Base-by-base conservation (phyloP, 2,329 filamentous ascomycete species). In the Alternaria alternata region DNA sequence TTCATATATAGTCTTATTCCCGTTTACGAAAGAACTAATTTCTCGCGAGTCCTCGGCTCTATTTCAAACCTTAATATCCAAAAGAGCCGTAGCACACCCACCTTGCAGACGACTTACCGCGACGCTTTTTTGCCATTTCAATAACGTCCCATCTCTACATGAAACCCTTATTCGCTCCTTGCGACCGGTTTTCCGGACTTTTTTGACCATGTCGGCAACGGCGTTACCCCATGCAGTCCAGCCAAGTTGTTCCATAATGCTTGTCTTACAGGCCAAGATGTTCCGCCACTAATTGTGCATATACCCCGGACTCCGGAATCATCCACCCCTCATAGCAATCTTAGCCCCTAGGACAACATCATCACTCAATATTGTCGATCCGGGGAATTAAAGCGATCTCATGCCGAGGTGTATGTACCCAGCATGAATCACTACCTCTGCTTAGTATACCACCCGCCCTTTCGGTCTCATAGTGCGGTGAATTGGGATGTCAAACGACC, bases 261-360 rank as follows among this genome's bases (percentile, higher is more conserved):
- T 68, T 71, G 58, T 59, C 36, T 51, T 53, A 34, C 28, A 49
- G 44, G 56, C 44, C 49, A 28, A 51, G 61, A 63, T 66, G 48
- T 71, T 72, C 71, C 71, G 65, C 73, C 72, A 73, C 72, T 73
- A 68, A 64, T 43, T 59, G 66, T 66, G 63, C 32, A 62, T 61
- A 53, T 47, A 65, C 65, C 65, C 64, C 62, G 51, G 59, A 56
- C 56, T 56, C 26, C 36, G 20, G 39, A 20, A 41, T 5, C 41
- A 24, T 26, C 24, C 20, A 14, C 34, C 48, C 26, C 38, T 30
- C 38, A 41, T n/a, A 18, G 30, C 18, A 26, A 30, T 26, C 41
- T 36, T n/a, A 48, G 28, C 42, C 20, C 26, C 14, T 20, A 54
- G 41, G 43, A n/a, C 18, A 39, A 38, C 34, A 43, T 18, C 36